Base-by-base conservation (phyloP, 495 filamentous ascomycete genomes). In the Xylaria castorea region DNA sequence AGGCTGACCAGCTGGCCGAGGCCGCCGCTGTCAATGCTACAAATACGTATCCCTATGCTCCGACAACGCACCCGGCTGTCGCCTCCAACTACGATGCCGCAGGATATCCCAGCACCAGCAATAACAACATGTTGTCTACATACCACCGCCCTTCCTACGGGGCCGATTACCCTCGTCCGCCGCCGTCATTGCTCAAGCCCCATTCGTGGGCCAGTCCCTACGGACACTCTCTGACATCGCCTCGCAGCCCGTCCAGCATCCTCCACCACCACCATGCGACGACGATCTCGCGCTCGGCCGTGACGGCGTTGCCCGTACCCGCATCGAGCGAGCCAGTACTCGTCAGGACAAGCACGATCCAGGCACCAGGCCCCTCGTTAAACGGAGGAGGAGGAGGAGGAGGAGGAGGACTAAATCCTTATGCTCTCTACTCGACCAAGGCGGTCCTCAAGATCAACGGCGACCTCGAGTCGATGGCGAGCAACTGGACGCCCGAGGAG, bases 351-450 rank as follows among this genome's bases (percentile, higher is more conserved):
- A 97, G 94, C 27, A 96, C 92, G 2, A 75, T 97, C 27, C 88
- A 92, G 71, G 88, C 90, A 69, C 80, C 78, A 64, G 88, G 80
- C 34, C 80, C 78, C 53, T 79, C 79, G 1, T 79, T 79, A 36
- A 81, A 81, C 27, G 78, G 80, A n/a, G n/a, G n/a, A n/a, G n/a
- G n/a, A n/a, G n/a, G n/a, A n/a, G n/a, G n/a, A n/a, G n/a, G n/a
- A n/a, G n/a, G n/a, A n/a, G n/a, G n/a, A n/a, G n/a, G n/a, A 5
- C 94, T 96, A 83, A 95, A 95, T 77, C 92, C 93, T 0, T 97
- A 97, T 75, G 86, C 90, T 0, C 87, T 94, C 68, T 97, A 96
- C 76, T 91, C 93, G n/a, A 89, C 90, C 70, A 97, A 97, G 83
- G 96, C 94, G 0, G 82, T 91, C 11, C 85, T 99, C 34, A 92